Conservation (phyloP, 495 filamentous ascomycete species). For the Neurospora sp. region DNA sequence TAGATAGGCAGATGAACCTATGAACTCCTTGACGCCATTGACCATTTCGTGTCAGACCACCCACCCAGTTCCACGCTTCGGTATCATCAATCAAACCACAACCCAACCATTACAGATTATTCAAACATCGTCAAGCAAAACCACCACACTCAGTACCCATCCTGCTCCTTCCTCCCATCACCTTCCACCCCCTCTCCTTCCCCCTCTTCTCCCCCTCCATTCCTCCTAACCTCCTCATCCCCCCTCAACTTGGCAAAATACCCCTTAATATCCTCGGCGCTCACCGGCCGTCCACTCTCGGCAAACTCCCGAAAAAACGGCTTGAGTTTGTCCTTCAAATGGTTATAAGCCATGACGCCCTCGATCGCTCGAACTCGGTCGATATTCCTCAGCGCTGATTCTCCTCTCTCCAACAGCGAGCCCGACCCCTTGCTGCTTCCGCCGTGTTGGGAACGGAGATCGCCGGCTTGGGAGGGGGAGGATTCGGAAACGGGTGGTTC, state of each 20-base stretch:
- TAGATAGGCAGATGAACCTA: neutral
- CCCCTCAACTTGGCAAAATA: constrained; percentile 92
- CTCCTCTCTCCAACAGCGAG: constrained; percentile 78
- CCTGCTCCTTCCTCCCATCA: constrained; percentile 48
- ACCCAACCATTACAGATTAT: neutral
- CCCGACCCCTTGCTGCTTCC: constrained; percentile 45
- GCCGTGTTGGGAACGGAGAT: constrained; percentile 24
- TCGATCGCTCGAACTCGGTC: constrained; percentile 91
- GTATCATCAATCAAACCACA: neutral
- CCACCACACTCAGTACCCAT: constrained; percentile 36
- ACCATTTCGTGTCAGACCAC: neutral
- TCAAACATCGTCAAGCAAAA: neutral
- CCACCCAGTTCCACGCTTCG: neutral
- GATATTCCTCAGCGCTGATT: constrained; percentile 78
- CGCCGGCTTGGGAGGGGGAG: no score
- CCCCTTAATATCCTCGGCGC: constrained; percentile 87
- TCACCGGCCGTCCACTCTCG: constrained; percentile 73
- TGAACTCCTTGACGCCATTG: neutral
- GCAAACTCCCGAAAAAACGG: constrained; percentile 87
- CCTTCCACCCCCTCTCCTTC: constrained; percentile 28
- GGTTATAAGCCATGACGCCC: constrained; percentile 94
- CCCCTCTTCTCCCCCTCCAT: constrained; percentile 28
- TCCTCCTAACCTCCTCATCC: constrained; percentile 53
- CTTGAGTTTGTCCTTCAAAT: constrained; percentile 88
- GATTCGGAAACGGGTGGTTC: constrained; percentile 67